phyloP scores from a whole-genome alignment of 2,329 filamentous ascomycete genomes.

The Passalora sequoiae region DNA sequence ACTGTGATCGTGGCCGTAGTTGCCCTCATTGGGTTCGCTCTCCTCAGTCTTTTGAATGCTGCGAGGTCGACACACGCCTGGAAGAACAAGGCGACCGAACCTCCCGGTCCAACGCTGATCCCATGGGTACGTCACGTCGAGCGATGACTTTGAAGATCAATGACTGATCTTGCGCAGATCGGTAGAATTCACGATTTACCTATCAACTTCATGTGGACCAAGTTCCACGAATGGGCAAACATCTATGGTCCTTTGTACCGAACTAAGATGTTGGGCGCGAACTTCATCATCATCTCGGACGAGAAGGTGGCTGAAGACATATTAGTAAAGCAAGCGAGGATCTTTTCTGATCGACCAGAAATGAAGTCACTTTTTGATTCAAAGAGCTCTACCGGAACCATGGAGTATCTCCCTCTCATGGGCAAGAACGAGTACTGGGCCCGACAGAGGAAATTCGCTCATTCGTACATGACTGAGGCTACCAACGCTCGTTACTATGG shows the following conservation, averaged over 20 bases:
- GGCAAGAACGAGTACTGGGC: slow-evolving; percentile 55
- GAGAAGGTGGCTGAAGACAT: slow-evolving; percentile 52
- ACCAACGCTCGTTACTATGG: slow-evolving; percentile 43
- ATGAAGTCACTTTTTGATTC: slow-evolving; percentile 51
- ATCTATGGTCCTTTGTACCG: slow-evolving; percentile 33
- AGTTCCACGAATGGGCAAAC: slow-evolving; percentile 43
- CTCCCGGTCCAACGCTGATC: slow-evolving; percentile 39
- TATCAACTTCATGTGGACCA: slow-evolving; percentile 50
- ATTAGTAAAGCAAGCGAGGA: slow-evolving; percentile 48
- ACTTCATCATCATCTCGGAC: slow-evolving; percentile 48
- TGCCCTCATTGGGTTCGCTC: slow-evolving; percentile 36
- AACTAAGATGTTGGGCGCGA: slow-evolving; percentile 36
- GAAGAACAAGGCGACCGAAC: slow-evolving; percentile 33
- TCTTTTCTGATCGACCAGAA: slow-evolving; percentile 49
- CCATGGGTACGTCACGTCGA: slow-evolving; percentile 28
- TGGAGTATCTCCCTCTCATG: slow-evolving; percentile 55
- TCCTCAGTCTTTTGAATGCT: slow-evolving; percentile 33
- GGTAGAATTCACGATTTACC: slow-evolving; percentile 45
- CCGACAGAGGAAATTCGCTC: slow-evolving; percentile 50
- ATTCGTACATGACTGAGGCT: slow-evolving; percentile 47
- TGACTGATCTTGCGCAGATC: slow-evolving; percentile 15
- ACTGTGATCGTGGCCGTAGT: slow-evolving; percentile 36
- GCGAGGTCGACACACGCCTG: slow-evolving; percentile 28
- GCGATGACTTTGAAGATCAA: too few relatives aligned
- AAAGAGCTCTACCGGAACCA: slow-evolving; percentile 51